These are phyloP conservation scores for Physcomitrium patens DNA, from an alignment of 225 moss, liverwort and hornwort genomes.

Conservation along the genomic window DNA sequence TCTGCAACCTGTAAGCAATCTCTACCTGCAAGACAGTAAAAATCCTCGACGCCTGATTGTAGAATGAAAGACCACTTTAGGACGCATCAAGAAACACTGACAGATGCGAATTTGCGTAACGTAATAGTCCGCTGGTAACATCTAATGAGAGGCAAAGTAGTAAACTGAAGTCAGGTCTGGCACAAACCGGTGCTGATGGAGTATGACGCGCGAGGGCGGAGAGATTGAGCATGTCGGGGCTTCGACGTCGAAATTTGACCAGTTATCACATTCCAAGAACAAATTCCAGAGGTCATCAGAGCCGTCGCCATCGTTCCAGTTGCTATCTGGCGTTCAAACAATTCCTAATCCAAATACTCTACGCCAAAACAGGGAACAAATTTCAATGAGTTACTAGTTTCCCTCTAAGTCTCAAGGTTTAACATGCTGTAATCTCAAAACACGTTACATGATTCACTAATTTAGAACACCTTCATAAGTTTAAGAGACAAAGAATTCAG, in stretches of 20 bases:
- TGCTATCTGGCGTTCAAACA: neutral
- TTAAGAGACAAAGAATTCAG: neutral
- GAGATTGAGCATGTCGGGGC: slow-evolving; percentile 26
- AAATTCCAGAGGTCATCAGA: slow-evolving; percentile 40
- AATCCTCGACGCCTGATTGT: neutral
- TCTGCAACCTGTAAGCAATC: neutral
- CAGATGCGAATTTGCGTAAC: neutral
- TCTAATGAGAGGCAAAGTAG: neutral
- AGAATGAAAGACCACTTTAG: neutral
- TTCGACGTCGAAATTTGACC: slow-evolving; percentile 35
- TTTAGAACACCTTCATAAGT: neutral
- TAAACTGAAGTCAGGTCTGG: neutral
- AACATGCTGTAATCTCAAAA: neutral
- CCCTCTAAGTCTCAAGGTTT: neutral
- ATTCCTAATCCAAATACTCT: slow-evolving; percentile 6
- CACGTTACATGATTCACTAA: neutral
- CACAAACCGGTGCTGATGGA: slow-evolving; percentile 42
- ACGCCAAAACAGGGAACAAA: slow-evolving; percentile 2
- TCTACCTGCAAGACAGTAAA: neutral
- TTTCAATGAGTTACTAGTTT: neutral
- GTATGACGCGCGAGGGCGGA: slow-evolving; percentile 35
- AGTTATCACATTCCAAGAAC: slow-evolving; percentile 37
- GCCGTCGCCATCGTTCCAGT: slow-evolving; percentile 40
- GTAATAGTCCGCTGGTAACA: neutral
- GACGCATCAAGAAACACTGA: neutral